Evolutionary conservation across 75 land plant species (phyloP).

Genomic region (Pinus albicaulis): DNA sequence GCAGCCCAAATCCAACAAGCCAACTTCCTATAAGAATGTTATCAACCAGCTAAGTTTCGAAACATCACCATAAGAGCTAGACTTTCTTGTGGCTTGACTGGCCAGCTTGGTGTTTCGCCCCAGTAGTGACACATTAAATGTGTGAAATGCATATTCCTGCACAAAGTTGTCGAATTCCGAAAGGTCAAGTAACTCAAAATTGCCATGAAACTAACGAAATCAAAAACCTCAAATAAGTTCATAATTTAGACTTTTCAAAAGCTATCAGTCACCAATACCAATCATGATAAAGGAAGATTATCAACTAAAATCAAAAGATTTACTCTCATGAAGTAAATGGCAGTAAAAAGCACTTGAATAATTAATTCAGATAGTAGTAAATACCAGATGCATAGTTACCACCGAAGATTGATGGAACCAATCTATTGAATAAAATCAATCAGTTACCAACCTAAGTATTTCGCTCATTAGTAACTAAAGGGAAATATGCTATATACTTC

Average conservation of each 20-base stretch:
- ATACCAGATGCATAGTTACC: not conserved
- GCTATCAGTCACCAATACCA: no score
- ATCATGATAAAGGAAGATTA: not conserved
- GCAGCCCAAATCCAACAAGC: not conserved
- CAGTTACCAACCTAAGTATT: not conserved
- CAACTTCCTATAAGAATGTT: not conserved
- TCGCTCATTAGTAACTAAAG: no score
- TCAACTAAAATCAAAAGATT: not conserved
- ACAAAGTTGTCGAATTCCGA: not conserved
- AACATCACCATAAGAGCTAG: not conserved
- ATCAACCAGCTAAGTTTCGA: not conserved
- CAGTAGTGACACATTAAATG: not conserved
- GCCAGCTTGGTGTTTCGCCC: slow-evolving; percentile 1
- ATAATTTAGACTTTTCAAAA: not conserved
- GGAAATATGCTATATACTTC: no score
- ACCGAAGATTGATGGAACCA: not conserved
- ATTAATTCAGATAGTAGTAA: not conserved
- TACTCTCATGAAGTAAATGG: not conserved
- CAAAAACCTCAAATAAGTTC: not conserved
- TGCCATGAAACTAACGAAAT: not conserved
- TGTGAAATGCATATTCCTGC: slow-evolving; percentile 9
- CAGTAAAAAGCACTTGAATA: not conserved
- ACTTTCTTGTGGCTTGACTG: slow-evolving; percentile 1
- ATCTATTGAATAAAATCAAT: not conserved
- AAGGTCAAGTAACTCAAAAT: not conserved